A percentile compares a stretch with the other conserved stretches of the same genome.
Conservation (phyloP, 169 alveolate species). For the Babesia bigemina region DNA sequence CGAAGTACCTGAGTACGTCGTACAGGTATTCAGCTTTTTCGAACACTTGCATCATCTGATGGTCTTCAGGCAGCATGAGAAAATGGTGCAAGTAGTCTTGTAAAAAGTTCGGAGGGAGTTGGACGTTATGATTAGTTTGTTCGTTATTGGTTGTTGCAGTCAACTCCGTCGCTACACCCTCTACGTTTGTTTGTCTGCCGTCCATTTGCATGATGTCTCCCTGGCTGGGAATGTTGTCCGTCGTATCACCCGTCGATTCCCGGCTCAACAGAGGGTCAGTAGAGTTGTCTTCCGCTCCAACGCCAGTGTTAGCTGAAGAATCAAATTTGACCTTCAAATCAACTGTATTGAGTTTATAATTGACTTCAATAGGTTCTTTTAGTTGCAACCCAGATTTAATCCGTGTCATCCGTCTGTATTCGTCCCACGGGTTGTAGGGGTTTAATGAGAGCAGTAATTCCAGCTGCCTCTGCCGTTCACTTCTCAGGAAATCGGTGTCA, state of each 20-base stretch:
- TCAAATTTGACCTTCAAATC: neutral
- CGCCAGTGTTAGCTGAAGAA: neutral
- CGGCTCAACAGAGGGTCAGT: neutral
- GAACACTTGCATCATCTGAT: slow-evolving; percentile 34
- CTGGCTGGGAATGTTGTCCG: no score
- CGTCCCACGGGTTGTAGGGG: slow-evolving; percentile 69
- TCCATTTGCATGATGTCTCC: neutral
- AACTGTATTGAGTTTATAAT: slow-evolving; percentile 15
- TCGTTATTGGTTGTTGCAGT: neutral
- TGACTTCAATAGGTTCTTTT: slow-evolving; percentile 20
- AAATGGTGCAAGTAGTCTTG: slow-evolving; percentile 56
- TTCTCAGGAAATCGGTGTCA: slow-evolving; percentile 4
- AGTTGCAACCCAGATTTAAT: neutral
- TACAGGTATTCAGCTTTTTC: slow-evolving; percentile 27
- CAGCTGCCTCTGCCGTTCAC: slow-evolving; percentile 38
- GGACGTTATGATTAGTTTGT: neutral
- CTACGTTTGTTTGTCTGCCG: neutral
- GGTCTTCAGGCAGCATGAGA: slow-evolving; percentile 48
- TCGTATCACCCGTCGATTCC: no score
- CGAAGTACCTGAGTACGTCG: slow-evolving; percentile 50
- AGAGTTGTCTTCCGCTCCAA: neutral
- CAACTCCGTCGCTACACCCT: neutral
- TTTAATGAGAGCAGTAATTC: slow-evolving; percentile 33
- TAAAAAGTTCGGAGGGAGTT: slow-evolving; percentile 6
- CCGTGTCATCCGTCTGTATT: slow-evolving; percentile 36